Percentiles rank a stretch among this genome's conserved stretches.
Conservation (phyloP, 257 asterid genomes). For the Knoxia roxburghii region DNA sequence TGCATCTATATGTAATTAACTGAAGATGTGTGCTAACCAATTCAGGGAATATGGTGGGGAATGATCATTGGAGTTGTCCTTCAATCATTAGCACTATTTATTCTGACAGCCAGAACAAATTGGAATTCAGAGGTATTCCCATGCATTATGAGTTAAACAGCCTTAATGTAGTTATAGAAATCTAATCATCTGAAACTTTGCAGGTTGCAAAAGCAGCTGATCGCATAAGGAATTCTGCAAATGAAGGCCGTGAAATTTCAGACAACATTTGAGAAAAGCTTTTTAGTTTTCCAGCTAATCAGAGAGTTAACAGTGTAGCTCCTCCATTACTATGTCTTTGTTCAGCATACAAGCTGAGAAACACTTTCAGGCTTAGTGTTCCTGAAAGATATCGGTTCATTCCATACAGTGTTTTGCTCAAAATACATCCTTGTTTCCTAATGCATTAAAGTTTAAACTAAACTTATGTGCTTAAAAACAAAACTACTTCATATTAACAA, state of each 20-base stretch:
- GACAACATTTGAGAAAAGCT: constrained; percentile 1
- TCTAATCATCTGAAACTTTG: not conserved
- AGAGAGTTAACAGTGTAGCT: not conserved
- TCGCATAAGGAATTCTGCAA: constrained; percentile 23
- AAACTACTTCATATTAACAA: too few species aligned
- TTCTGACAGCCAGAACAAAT: constrained; percentile 23
- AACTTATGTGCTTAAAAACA: too few species aligned
- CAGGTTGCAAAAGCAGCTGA: constrained; percentile 29
- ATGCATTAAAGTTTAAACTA: not conserved
- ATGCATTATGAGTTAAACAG: not conserved
- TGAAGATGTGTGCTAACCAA: not conserved
- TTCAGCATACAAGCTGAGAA: not conserved
- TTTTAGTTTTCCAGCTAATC: not conserved
- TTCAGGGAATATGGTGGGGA: constrained; percentile 36
- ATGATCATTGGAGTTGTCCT: constrained; percentile 24
- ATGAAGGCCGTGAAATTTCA: not conserved
- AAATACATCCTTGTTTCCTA: not conserved
- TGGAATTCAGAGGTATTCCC: constrained; percentile 26
- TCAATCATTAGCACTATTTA: constrained; percentile 16
- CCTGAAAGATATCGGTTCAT: too few species aligned
- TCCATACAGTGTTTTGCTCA: not conserved
- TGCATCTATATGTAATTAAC: too few species aligned
- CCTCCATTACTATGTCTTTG: not conserved
- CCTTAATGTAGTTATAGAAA: too few species aligned
- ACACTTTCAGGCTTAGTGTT: not conserved